These are phyloP conservation scores for Sextonia rubra DNA, from an alignment of 164 flowering plant species.

Conservation along the genomic window DNA sequence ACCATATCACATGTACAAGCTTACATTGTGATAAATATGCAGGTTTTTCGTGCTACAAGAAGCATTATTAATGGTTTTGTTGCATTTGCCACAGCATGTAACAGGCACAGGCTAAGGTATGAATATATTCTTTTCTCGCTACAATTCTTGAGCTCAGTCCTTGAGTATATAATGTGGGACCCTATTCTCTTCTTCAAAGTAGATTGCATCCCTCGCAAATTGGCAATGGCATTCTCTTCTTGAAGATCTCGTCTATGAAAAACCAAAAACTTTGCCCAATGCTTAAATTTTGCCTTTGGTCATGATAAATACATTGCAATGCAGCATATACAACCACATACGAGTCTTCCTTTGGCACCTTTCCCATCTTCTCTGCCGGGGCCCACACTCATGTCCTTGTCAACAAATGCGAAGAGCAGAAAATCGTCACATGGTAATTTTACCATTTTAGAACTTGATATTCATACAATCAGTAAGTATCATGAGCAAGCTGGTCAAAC, in stretches of 20 bases:
- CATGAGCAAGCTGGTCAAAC: background rate
- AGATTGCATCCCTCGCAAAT: background rate
- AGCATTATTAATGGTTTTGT: conserved; percentile 18
- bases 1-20: background rate
- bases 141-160: background rate
- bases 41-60: conserved; percentile 20
- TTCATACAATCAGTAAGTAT: background rate
- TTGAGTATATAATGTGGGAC: background rate
- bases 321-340: conserved; percentile 22
- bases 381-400: conserved; percentile 9
- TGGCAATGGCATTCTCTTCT: background rate
- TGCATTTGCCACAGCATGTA: conserved; percentile 17
- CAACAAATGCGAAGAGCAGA: background rate
- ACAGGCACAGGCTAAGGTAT: conserved; percentile 23
- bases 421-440: conserved; percentile 7
- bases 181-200: background rate
- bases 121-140: background rate
- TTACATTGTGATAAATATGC: background rate
- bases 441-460: background rate
- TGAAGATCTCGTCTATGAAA: background rate
- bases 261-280: background rate
- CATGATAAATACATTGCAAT: background rate
- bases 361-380: conserved; percentile 5
- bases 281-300: background rate
- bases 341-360: conserved; percentile 10